Evolutionary conservation across 108 stramenopile genomes (phyloP).

Genomic region (Mediolabrus comicus): DNA sequence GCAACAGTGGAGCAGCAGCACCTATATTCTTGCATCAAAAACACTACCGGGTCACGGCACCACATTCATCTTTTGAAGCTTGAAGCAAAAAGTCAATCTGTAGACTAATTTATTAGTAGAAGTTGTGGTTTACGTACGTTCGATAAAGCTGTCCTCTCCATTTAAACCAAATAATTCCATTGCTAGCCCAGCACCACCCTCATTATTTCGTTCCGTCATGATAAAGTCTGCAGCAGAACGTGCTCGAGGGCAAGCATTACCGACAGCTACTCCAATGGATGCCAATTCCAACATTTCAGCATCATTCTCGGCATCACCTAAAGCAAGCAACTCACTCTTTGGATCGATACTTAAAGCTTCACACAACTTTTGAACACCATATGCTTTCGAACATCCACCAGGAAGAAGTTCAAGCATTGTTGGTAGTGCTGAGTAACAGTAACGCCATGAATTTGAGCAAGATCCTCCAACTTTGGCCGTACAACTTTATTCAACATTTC

Average conservation of each 20-base stretch:
- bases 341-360: slow-evolving; percentile 73
- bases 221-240: slow-evolving; percentile 79
- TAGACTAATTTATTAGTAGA: too few species aligned
- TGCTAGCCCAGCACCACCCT: slow-evolving; percentile 92
- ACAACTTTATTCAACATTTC: slow-evolving; percentile 51
- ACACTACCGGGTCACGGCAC: too few species aligned
- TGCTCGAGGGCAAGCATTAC: slow-evolving; percentile 78
- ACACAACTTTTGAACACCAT: slow-evolving; percentile 82
- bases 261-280: slow-evolving; percentile 81
- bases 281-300: slow-evolving; percentile 79
- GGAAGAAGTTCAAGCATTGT: slow-evolving; percentile 93
- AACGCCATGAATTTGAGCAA: slow-evolving; percentile 56
- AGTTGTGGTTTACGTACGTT: too few species aligned
- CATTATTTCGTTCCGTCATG: slow-evolving; percentile 72
- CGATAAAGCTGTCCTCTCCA: too few species aligned
- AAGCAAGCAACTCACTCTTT: slow-evolving; percentile 61
- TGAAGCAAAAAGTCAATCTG: too few species aligned
- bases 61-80: too few species aligned
- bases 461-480: slow-evolving; percentile 67
- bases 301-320: slow-evolving; percentile 96
- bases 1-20: too few species aligned
- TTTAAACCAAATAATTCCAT: slow-evolving; percentile 72
- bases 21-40: too few species aligned
- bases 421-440: slow-evolving; percentile 85
- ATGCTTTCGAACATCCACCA: slow-evolving; percentile 82